Percentiles rank a stretch among this genome's conserved stretches.
phyloP scores from a whole-genome alignment of 306 rosid genomes.

The Medicago lupulina region DNA sequence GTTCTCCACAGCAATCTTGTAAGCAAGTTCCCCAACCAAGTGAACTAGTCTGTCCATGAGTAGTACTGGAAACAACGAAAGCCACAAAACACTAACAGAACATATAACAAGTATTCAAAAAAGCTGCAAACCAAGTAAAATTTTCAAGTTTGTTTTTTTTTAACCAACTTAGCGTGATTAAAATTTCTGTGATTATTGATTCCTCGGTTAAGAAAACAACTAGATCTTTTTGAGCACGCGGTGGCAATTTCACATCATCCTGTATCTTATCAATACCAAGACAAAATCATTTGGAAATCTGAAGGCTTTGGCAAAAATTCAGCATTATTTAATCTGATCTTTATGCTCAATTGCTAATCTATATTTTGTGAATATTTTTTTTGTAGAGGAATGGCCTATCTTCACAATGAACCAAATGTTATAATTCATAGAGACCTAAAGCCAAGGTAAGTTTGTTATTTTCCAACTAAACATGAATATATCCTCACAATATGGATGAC shows the following conservation, averaged over 20 bases:
- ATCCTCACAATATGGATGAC: slow-evolving; percentile 29
- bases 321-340: slow-evolving; percentile 29
- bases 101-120: not conserved
- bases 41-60: not conserved
- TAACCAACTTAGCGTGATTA: slow-evolving; percentile 1
- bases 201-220: slow-evolving; percentile 26
- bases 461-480: slow-evolving; percentile 31
- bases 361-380: slow-evolving; percentile 44
- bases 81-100: not conserved
- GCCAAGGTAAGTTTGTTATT: slow-evolving; percentile 74
- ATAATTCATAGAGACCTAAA: slow-evolving; percentile 90
- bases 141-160: not conserved
- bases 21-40: slow-evolving; percentile 8
- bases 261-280: slow-evolving; percentile 21
- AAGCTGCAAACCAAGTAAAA: slow-evolving; percentile 16
- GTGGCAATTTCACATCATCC: slow-evolving; percentile 12
- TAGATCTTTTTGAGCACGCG: slow-evolving; percentile 21
- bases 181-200: slow-evolving; percentile 17
- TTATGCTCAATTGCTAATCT: slow-evolving; percentile 53
- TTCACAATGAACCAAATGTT: slow-evolving; percentile 95
- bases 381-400: slow-evolving; percentile 95
- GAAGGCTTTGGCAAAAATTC: slow-evolving; percentile 19
- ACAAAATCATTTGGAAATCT: slow-evolving; percentile 11
- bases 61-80: not conserved
- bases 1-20: slow-evolving; percentile 2